A percentile compares a stretch with the other conserved stretches of the same genome.
These are phyloP conservation scores for Fusarium sp. DNA, from an alignment of 2,329 filamentous ascomycete genomes.

Conservation along the genomic window DNA sequence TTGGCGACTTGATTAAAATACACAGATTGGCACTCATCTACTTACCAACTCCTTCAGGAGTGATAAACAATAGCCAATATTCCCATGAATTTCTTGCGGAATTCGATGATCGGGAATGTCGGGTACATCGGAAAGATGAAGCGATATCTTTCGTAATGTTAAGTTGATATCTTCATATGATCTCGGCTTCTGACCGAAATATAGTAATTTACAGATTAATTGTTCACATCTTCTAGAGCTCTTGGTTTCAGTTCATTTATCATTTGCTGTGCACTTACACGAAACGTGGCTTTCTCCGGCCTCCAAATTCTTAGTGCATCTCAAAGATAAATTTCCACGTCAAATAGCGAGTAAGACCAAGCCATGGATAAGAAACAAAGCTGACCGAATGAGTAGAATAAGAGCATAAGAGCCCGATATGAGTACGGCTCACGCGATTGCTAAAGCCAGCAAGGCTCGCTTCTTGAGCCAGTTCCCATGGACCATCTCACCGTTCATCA, in stretches of 20 bases:
- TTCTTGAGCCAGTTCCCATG: constrained; percentile 36
- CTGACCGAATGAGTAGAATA: background rate
- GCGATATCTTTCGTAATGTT: background rate
- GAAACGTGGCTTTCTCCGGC: background rate
- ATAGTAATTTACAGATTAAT: background rate
- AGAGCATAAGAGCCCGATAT: background rate
- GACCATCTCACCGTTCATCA: constrained; percentile 58
- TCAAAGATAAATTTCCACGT: background rate
- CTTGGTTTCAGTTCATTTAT: background rate
- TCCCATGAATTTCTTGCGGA: background rate
- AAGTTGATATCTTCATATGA: background rate
- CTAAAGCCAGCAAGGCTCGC: background rate
- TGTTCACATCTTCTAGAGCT: background rate
- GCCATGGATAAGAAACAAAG: background rate
- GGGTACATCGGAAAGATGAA: constrained; percentile 10
- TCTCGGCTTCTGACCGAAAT: constrained; percentile 6
- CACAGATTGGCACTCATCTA: background rate
- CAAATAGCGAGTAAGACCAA: background rate
- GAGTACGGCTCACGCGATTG: background rate
- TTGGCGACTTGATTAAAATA: background rate
- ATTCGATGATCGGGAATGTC: background rate
- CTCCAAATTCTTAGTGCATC: background rate
- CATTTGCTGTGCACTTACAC: background rate
- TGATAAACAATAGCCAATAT: background rate
- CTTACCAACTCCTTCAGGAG: background rate